These are phyloP conservation scores for Arabidopsis suecica DNA, from an alignment of 345 rosid species.

Conservation along the genomic window DNA sequence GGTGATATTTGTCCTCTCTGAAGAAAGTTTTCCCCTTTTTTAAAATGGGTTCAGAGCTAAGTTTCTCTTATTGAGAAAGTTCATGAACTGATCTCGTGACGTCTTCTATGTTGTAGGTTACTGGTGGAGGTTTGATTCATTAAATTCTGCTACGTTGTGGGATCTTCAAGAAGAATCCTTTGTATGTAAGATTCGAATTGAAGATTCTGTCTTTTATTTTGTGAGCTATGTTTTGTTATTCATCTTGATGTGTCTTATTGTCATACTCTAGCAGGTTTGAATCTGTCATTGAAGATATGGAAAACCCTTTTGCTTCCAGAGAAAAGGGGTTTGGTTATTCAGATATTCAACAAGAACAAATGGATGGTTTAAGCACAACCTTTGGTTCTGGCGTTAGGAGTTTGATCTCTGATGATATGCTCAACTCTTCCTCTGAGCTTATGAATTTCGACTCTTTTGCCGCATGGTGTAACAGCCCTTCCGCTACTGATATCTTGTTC, in stretches of 20 bases:
- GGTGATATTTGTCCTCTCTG: constrained; percentile 39
- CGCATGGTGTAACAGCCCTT: constrained; percentile 70
- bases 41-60: background rate
- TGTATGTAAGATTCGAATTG: background rate
- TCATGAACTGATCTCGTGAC: constrained; percentile 18
- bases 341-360: constrained; percentile 51
- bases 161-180: background rate
- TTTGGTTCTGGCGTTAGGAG: constrained; percentile 60
- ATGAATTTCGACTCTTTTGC: constrained; percentile 70
- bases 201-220: background rate
- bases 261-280: background rate
- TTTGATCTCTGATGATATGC: constrained; percentile 55
- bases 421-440: constrained; percentile 56
- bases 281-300: constrained; percentile 50
- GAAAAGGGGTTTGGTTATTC: constrained; percentile 58
- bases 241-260: background rate
- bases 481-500: constrained; percentile 53
- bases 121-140: constrained; percentile 35
- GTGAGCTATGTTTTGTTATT: background rate
- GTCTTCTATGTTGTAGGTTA: constrained; percentile 39
- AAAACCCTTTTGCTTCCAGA: constrained; percentile 57
- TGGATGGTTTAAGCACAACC: constrained; percentile 47
- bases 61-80: background rate
- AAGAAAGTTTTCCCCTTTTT: constrained; percentile 13
- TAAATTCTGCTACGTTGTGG: background rate